These are phyloP conservation scores for Ulota crispa DNA, from an alignment of 225 moss, liverwort and hornwort genomes.

Conservation along the genomic window DNA sequence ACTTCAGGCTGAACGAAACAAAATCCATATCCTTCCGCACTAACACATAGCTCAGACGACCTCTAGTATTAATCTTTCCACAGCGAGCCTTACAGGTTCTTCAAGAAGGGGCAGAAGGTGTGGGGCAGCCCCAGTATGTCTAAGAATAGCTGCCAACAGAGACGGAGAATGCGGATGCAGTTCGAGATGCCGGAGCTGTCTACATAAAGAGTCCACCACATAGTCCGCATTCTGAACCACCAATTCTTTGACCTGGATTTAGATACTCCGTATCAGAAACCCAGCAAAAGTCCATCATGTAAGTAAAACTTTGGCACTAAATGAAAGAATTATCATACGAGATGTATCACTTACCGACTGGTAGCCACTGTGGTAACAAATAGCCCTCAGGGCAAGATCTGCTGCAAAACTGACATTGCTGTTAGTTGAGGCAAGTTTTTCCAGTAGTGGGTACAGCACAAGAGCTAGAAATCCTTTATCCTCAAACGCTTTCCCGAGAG, in stretches of 20 bases:
- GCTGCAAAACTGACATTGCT: conserved; percentile 68
- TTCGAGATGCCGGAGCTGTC: conserved; percentile 85
- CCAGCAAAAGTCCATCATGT: neutral
- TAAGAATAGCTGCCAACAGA: conserved; percentile 85
- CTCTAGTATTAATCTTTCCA: neutral
- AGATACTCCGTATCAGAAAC: conserved; percentile 13
- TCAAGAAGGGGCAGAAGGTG: conserved; percentile 90
- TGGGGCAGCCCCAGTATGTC: conserved; percentile 81
- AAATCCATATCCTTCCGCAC: neutral
- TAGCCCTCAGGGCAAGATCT: conserved; percentile 67
- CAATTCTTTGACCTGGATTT: conserved; percentile 75
- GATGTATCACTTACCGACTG: conserved; percentile 53
- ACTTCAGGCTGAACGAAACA: neutral
- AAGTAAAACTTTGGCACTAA: neutral
- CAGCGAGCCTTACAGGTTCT: conserved; percentile 72
- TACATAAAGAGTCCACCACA: conserved; percentile 89
- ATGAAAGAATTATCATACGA: neutral
- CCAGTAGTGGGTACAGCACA: conserved; percentile 82
- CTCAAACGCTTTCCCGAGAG: conserved; percentile 74
- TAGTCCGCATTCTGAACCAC: conserved; percentile 84
- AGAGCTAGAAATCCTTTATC: conserved; percentile 76
- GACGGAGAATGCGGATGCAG: conserved; percentile 79
- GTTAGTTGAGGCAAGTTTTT: conserved; percentile 77
- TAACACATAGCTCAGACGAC: neutral
- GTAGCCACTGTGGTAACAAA: conserved; percentile 73